Evolutionary conservation across 2,329 filamentous ascomycete species (phyloP).

Genomic region (Scolecobasidium constrictum): DNA sequence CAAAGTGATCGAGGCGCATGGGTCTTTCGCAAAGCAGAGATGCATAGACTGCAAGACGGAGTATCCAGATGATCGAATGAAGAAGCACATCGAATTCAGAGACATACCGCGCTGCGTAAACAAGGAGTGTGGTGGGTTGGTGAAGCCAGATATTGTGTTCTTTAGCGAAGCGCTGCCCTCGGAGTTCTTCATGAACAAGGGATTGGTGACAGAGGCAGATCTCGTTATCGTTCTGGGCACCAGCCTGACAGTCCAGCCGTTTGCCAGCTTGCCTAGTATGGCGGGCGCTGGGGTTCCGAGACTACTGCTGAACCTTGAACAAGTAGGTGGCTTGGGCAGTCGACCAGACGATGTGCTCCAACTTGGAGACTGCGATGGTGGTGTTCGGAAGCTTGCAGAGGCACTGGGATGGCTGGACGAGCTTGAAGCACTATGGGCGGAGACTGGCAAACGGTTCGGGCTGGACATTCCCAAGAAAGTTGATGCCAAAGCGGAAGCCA

Average conservation of each 20-base stretch:
- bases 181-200: conserved; percentile 50
- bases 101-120: conserved; percentile 59
- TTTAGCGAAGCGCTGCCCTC: conserved; percentile 68
- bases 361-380: conserved; percentile 72
- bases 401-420: conserved; percentile 79
- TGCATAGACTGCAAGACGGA: conserved; percentile 76
- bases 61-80: conserved; percentile 68
- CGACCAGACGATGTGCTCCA: conserved; percentile 75
- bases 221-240: conserved; percentile 81
- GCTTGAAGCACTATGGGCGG: conserved; percentile 64
- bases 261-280: conserved; percentile 65
- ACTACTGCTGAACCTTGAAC: conserved; percentile 78
- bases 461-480: conserved; percentile 32
- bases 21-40: conserved; percentile 81
- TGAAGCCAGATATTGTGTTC: conserved; percentile 93
- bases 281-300: conserved; percentile 55
- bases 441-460: conserved; percentile 49
- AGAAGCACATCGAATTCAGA: conserved; percentile 51
- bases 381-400: conserved; percentile 67
- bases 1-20: conserved; percentile 85
- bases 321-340: conserved; percentile 67
- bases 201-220: conserved; percentile 53
- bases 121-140: conserved; percentile 58
- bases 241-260: conserved; percentile 78
- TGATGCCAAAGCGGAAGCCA: conserved; percentile 21